These are phyloP conservation scores for Backusella parvicylindrica DNA, from an alignment of 192 early-diverging fungal species.

Conservation along the genomic window DNA sequence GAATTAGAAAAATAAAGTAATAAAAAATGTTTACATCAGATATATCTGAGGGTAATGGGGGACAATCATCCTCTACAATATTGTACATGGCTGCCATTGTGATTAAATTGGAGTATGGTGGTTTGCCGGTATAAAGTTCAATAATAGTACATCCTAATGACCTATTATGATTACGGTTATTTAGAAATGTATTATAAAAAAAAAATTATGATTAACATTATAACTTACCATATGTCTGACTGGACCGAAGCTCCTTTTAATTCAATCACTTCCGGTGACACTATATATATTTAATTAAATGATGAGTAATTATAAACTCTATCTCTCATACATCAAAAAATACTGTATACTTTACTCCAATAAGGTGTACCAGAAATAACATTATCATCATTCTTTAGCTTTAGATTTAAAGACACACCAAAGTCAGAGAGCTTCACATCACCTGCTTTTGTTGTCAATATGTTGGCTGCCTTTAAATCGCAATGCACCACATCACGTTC, in stretches of 20 bases:
- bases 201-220: neutral
- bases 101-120: conserved; percentile 84
- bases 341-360: conserved; percentile 63
- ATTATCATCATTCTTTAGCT: conserved; percentile 54
- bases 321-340: neutral
- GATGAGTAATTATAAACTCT: neutral
- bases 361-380: conserved; percentile 80
- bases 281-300: conserved; percentile 15
- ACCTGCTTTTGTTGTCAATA: conserved; percentile 91
- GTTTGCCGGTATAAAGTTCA: conserved; percentile 89
- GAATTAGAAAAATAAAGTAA: no score
- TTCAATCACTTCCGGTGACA: conserved; percentile 92
- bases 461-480: conserved; percentile 96
- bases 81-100: conserved; percentile 89
- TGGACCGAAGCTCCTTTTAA: conserved; percentile 83
- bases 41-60: conserved; percentile 78
- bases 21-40: conserved; percentile 62
- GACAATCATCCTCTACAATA: conserved; percentile 91
- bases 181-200: neutral
- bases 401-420: conserved; percentile 91
- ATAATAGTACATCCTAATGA: conserved; percentile 93
- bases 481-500: conserved; percentile 85
- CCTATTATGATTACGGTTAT: conserved; percentile 20
- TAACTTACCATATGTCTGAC: conserved; percentile 86
- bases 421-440: conserved; percentile 96